A percentile compares a stretch with the other conserved stretches of the same genome.
These are phyloP conservation scores for Chamaenerion angustifolium DNA, from an alignment of 345 rosid species.

Conservation along the genomic window DNA sequence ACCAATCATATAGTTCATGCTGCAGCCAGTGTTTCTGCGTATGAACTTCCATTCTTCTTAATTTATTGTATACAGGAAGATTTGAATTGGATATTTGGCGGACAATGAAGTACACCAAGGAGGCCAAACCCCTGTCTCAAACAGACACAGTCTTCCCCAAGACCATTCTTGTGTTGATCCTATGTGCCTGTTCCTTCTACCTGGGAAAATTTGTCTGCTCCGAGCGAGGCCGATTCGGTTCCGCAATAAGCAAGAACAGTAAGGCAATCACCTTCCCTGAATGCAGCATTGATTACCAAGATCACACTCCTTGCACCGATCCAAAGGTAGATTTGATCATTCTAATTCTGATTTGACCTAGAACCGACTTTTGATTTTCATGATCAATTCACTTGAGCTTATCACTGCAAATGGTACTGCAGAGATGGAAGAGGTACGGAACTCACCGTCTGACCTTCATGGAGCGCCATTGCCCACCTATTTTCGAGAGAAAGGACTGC, in stretches of 20 bases:
- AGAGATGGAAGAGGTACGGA: too few species aligned
- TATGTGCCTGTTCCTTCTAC: conserved; percentile 78
- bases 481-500: too few species aligned
- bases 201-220: conserved; percentile 75
- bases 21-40: too few species aligned
- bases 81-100: conserved; percentile 7
- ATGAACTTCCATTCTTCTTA: too few species aligned
- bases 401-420: too few species aligned
- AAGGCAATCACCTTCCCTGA: conserved; percentile 30
- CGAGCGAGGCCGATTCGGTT: conserved; percentile 40
- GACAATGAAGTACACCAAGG: conserved; percentile 64
- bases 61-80: background rate
- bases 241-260: conserved; percentile 40
- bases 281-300: conserved; percentile 76
- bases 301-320: conserved; percentile 97
- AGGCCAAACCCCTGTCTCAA: conserved; percentile 48
- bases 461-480: too few species aligned
- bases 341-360: too few species aligned
- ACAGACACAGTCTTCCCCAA: conserved; percentile 33
- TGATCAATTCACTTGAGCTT: too few species aligned
- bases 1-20: too few species aligned
- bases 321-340: conserved; percentile 91
- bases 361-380: too few species aligned
- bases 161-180: conserved; percentile 31
- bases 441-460: too few species aligned